A percentile compares a stretch with the other conserved stretches of the same genome.
Evolutionary conservation across 2,329 filamentous ascomycete species (phyloP).

Genomic region (Talaromyces sp.): DNA sequence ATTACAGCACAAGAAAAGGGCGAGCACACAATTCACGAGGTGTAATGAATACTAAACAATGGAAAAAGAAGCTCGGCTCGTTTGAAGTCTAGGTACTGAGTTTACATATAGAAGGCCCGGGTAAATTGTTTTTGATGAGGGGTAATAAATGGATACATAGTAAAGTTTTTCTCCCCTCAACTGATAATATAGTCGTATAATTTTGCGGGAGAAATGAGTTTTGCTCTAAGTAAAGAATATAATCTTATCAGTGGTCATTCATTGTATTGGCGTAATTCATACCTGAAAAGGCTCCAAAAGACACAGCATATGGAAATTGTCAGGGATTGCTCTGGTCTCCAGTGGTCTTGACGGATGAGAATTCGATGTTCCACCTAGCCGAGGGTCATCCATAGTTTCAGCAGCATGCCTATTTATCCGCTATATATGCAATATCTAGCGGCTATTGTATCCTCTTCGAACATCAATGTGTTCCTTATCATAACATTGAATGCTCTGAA

Average conservation of each 20-base stretch:
- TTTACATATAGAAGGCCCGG: background rate
- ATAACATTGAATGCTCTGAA: background rate
- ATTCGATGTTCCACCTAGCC: background rate
- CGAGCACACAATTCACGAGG: too few species aligned
- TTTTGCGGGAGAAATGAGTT: background rate
- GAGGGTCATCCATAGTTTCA: background rate
- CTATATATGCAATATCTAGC: background rate
- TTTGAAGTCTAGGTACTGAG: background rate
- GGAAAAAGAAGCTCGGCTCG: background rate
- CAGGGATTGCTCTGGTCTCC: too few species aligned
- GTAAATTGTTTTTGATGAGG: background rate
- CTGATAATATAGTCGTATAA: background rate
- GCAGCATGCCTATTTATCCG: background rate
- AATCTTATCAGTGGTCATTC: background rate
- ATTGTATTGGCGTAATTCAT: background rate
- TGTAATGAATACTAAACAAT: background rate
- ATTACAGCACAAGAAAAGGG: background rate
- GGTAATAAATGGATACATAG: background rate
- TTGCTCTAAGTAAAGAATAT: background rate
- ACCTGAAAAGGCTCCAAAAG: too few species aligned
- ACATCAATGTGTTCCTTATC: background rate
- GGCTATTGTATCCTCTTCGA: background rate
- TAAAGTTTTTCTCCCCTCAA: background rate
- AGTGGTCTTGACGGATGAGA: too few species aligned
- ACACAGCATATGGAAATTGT: background rate